Percentiles rank a stretch among this genome's conserved stretches.
Conservation (phyloP, 768 basidiomycete species). For the Leccinum sublutescens region DNA sequence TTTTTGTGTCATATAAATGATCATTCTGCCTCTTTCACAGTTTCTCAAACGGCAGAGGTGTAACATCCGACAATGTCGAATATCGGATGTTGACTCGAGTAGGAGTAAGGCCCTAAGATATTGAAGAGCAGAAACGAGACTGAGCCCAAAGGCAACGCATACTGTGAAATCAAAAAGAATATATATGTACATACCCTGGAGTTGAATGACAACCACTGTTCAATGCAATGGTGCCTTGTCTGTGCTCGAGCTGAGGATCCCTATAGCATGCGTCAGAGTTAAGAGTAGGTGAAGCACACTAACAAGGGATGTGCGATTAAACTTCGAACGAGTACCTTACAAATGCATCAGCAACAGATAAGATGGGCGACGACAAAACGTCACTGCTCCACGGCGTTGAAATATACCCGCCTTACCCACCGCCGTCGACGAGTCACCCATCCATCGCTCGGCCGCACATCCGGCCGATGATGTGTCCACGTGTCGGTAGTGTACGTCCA, state of each 20-base stretch:
- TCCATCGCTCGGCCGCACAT: constrained; percentile 42
- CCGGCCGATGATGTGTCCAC: constrained; percentile 55
- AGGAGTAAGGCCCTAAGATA: constrained; percentile 14
- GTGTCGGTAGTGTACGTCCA: constrained; percentile 83
- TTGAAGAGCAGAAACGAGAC: constrained; percentile 8
- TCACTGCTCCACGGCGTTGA: constrained; percentile 1
- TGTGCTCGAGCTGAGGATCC: no score
- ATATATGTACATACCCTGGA: not conserved
- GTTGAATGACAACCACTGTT: not conserved
- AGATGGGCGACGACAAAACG: not conserved
- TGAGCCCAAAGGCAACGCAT: constrained; percentile 3
- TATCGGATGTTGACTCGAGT: constrained; percentile 5
- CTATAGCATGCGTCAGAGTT: not conserved
- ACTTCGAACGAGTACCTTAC: not conserved
- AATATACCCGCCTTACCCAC: constrained; percentile 68
- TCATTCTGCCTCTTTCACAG: no score
- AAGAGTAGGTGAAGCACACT: not conserved
- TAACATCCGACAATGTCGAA: not conserved
- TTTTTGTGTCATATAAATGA: no score
- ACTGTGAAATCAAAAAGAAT: not conserved
- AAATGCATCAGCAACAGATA: not conserved
- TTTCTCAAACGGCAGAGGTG: no score
- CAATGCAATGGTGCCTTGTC: not conserved
- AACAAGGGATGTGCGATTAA: not conserved
- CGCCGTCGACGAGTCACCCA: constrained; percentile 62